A percentile compares a stretch with the other conserved stretches of the same genome.
Conservation (phyloP, 2,329 filamentous ascomycete genomes). For the Diaporthe ilicicola region DNA sequence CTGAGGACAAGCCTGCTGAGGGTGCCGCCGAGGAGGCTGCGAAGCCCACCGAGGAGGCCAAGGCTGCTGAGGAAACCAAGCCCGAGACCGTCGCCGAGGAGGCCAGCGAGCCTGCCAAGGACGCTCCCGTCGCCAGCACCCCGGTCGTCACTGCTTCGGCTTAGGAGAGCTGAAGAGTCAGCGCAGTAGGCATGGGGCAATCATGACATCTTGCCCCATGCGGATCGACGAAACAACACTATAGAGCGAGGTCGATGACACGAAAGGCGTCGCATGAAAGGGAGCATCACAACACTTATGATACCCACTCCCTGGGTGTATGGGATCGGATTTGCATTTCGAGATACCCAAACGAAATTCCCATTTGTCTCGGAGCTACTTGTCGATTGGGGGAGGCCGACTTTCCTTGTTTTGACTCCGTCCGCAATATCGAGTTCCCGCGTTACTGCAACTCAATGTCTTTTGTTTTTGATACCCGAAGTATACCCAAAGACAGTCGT, state of each 20-base stretch:
- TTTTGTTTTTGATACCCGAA: slow-evolving; percentile 48
- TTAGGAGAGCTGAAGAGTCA: slow-evolving; percentile 46
- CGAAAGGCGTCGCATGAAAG: slow-evolving; percentile 34
- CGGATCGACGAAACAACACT: slow-evolving; percentile 35
- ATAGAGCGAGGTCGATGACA: slow-evolving; percentile 41
- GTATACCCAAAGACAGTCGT: slow-evolving; percentile 44
- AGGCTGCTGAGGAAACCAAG: slow-evolving; percentile 41
- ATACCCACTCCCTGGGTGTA: slow-evolving; percentile 35
- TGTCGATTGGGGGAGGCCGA: slow-evolving; percentile 31
- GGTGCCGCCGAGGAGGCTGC: slow-evolving; percentile 41
- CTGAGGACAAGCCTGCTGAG: slow-evolving; percentile 50
- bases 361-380: slow-evolving; percentile 46
- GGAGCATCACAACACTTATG: slow-evolving; percentile 35
- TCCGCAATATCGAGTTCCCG: slow-evolving; percentile 34
- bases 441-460: slow-evolving; percentile 40
- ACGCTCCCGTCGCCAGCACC: slow-evolving; percentile 51
- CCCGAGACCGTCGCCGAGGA: slow-evolving; percentile 47
- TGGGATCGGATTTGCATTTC: slow-evolving; percentile 64
- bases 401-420: slow-evolving; percentile 35
- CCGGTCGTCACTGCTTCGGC: slow-evolving; percentile 61
- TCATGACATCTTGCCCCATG: slow-evolving; percentile 34
- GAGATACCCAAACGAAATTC: slow-evolving; percentile 62
- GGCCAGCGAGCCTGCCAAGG: slow-evolving; percentile 38
- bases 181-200: slow-evolving; percentile 35
- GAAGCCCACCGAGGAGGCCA: slow-evolving; percentile 41